Evolutionary conservation across 371 early-diverging fungal genomes (phyloP), one percentile per base, ranked within the genome.

Genomic region (Nematocida minor): DNA sequence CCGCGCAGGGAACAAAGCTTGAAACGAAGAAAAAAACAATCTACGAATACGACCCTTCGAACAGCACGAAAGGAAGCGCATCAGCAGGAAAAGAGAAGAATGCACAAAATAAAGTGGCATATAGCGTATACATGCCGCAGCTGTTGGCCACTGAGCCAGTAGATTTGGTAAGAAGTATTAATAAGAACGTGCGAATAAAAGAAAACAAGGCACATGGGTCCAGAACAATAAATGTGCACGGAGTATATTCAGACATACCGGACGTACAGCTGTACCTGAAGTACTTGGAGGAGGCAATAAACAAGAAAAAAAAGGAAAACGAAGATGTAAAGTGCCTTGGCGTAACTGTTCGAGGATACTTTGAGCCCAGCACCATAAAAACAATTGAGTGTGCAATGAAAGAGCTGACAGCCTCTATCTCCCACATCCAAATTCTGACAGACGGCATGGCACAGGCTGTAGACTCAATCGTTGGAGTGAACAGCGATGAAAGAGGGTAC

Each of bases 161-260:
- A 7, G 9, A 27, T 32, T 7, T 57, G 0, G 57, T 27, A 2
- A 1, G 38, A 7, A 32, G 7, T 57, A 57, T 36, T 34, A 57
- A 57, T 22, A 57, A 57, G 36, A 57, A 34, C 22, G 57, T 57
- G n/a, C 6, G 6, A 4, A 14, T 57, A 2, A 32, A 27, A 34
- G 16, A 27, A 16, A 36, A 32, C 11, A 1, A 29, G 29, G n/a
- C n/a, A n/a, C n/a, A n/a, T n/a, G 2, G n/a, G 29, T 7, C 29
- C 11, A 57, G 31, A 57, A 38, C 31, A 16, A 22, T 31, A 34
- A 57, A 34, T 20, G 22, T 51, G 16, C 7, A 18, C 11, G 18
- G 41, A 16, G 11, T 70, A 32, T 48, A 62, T 29, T 49, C 77
- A 40, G 64, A 64, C 2, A 38, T 74, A 34, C 77, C 77, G 20